These are phyloP conservation scores for Fraxinus sp. DNA, from an alignment of 305 asterid genomes.

Conservation along the genomic window DNA sequence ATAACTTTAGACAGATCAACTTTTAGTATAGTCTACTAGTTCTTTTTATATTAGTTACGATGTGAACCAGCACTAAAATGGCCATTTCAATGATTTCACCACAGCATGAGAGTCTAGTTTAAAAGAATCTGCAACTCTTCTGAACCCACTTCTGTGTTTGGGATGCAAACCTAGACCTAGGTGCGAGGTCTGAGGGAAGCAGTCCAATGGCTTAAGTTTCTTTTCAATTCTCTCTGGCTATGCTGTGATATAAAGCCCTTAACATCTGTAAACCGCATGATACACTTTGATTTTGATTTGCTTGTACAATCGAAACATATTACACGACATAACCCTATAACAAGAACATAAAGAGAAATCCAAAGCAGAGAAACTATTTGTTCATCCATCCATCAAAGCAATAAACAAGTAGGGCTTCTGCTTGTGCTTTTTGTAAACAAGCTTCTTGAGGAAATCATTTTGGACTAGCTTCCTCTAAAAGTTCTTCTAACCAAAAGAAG, in stretches of 20 bases:
- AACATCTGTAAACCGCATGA: not conserved
- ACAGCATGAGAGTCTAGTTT: not conserved
- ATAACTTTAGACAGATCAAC: not conserved
- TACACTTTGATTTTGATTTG: not conserved
- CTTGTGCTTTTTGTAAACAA: not conserved
- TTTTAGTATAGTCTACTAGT: not conserved
- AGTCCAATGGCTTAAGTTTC: not conserved
- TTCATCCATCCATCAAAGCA: not conserved
- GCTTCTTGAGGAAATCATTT: not conserved
- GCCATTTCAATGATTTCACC: not conserved
- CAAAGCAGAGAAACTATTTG: not conserved
- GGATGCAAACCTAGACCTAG: slow-evolving; percentile 2
- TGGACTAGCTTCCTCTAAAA: not conserved
- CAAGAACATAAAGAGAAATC: not conserved
- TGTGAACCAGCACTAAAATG: not conserved
- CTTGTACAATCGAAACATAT: not conserved
- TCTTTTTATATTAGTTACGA: not conserved
- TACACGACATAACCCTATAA: not conserved
- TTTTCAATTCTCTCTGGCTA: not conserved
- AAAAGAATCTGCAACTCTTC: not conserved
- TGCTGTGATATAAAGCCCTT: not conserved
- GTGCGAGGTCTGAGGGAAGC: not conserved
- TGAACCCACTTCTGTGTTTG: not conserved
- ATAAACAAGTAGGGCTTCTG: not conserved
- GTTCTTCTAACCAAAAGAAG: not conserved